Evolutionary conservation across 257 asterid genomes (phyloP).

Genomic region (Primulina huaijiensis): DNA sequence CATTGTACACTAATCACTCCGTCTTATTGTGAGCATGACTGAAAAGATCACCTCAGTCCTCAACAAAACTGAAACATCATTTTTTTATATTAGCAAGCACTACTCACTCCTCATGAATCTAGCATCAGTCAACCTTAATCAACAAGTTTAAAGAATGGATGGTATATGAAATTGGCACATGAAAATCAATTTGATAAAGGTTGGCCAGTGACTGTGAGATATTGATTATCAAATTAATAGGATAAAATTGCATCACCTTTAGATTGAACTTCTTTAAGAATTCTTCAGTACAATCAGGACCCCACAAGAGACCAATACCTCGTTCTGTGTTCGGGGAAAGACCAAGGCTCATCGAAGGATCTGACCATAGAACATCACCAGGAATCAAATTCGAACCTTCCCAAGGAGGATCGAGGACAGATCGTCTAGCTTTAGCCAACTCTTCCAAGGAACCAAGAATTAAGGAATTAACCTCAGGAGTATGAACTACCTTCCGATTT

Average conservation of each 20-base stretch:
- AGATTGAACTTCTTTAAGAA: constrained; percentile 66
- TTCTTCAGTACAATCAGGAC: constrained; percentile 94
- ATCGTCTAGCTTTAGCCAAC: constrained; percentile 83
- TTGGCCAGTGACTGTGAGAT: constrained; percentile 7
- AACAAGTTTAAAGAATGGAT: constrained; percentile 5
- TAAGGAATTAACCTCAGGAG: constrained; percentile 47
- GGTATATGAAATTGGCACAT: background rate
- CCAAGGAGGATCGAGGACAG: constrained; percentile 99
- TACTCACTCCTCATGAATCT: background rate
- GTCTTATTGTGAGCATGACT: constrained; percentile 2
- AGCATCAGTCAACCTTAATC: background rate
- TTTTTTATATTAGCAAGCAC: constrained; percentile 1
- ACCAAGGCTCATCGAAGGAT: constrained; percentile 83
- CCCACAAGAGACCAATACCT: constrained; percentile 96
- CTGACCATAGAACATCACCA: constrained; percentile 97
- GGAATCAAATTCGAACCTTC: constrained; percentile 93
- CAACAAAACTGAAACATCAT: constrained; percentile 1
- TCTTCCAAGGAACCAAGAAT: constrained; percentile 87
- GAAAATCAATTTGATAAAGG: constrained; percentile 12
- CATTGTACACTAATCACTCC: background rate
- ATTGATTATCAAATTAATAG: background rate
- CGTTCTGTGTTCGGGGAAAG: constrained; percentile 89
- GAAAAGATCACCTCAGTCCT: background rate
- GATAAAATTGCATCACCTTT: constrained; percentile 51
- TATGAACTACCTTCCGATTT: constrained; percentile 59